phyloP scores from a whole-genome alignment of 2,329 filamentous ascomycete species.

The Trichophyton mentagrophytes region DNA sequence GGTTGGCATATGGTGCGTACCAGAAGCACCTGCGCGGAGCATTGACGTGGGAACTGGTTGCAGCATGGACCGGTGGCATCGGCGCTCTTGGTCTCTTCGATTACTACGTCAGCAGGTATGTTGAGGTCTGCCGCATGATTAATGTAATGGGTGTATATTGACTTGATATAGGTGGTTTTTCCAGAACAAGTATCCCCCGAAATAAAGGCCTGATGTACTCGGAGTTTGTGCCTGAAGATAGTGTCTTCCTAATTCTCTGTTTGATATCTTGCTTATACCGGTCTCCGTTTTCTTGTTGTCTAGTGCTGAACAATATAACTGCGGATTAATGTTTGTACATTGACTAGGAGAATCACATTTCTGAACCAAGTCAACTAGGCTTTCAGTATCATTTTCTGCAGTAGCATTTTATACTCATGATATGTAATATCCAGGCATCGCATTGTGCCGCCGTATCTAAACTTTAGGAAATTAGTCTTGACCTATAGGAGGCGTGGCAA shows the following conservation, averaged over 20 bases:
- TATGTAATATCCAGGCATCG: no score
- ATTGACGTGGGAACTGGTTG: conserved; percentile 35
- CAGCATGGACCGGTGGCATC: conserved; percentile 31
- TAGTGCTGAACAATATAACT: background rate
- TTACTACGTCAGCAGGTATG: conserved; percentile 40
- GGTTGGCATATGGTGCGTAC: conserved; percentile 37
- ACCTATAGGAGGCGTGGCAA: no score
- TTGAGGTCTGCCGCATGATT: conserved; percentile 8
- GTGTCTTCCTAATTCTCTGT: background rate
- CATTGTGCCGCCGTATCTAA: no score
- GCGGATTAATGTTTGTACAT: background rate
- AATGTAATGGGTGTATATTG: background rate
- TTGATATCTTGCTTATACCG: background rate
- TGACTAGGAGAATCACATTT: background rate
- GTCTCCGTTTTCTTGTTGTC: background rate
- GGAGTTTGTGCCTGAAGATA: background rate
- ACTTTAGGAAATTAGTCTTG: no score
- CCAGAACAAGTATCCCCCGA: conserved; percentile 37
- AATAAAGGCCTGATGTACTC: background rate
- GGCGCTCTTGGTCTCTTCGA: conserved; percentile 34
- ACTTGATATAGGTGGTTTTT: conserved; percentile 33
- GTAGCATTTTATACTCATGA: no score
- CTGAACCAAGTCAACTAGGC: background rate
- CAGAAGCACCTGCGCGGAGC: conserved; percentile 34
- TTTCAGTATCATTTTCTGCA: no score